These are phyloP conservation scores for Vaccinium corymbosum DNA, from an alignment of 148 eudicot genomes.

Conservation along the genomic window DNA sequence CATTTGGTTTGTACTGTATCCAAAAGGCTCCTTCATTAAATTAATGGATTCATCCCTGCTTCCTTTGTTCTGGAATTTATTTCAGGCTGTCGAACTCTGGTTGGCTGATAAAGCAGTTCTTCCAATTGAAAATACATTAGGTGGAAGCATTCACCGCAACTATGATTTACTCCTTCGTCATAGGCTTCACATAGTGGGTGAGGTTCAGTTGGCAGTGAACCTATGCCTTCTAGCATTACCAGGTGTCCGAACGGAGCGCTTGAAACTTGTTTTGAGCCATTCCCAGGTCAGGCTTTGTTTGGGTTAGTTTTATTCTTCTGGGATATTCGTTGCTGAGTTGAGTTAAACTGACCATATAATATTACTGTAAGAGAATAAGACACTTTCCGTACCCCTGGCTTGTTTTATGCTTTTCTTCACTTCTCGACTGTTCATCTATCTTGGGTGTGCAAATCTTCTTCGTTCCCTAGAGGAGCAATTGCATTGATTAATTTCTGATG, in stretches of 20 bases:
- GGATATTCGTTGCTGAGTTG: neutral
- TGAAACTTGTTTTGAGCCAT: constrained; percentile 50
- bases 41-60: neutral
- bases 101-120: constrained; percentile 56
- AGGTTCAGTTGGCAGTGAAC: constrained; percentile 53
- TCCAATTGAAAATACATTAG: constrained; percentile 55
- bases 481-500: neutral
- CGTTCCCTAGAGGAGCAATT: constrained; percentile 7
- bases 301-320: neutral
- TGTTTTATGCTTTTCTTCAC: neutral
- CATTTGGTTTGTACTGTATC: neutral
- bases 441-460: neutral
- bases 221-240: constrained; percentile 52
- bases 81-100: constrained; percentile 55
- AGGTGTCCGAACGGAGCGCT: constrained; percentile 33
- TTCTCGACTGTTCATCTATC: constrained; percentile 4
- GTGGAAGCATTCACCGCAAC: constrained; percentile 60
- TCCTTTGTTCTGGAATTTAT: neutral
- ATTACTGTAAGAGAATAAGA: neutral
- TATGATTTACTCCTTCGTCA: constrained; percentile 53
- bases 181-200: constrained; percentile 54
- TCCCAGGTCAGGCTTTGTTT: constrained; percentile 38
- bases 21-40: neutral
- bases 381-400: neutral
- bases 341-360: neutral